Conservation (phyloP, 345 rosid genomes). For the Bruguiera sexangula region DNA sequence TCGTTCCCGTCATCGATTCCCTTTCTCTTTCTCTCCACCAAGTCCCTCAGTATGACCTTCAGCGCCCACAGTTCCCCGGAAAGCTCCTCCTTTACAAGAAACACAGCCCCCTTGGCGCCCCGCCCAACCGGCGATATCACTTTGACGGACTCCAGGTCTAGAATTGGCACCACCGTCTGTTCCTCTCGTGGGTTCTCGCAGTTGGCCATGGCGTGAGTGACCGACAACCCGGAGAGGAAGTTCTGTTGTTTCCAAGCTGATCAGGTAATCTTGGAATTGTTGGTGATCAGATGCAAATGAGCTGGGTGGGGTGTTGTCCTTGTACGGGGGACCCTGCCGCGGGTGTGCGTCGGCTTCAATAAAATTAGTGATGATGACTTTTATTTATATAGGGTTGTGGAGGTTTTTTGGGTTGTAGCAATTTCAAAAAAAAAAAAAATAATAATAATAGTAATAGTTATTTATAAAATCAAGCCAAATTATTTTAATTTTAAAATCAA, state of each 20-base stretch:
- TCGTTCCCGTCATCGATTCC: constrained; percentile 19
- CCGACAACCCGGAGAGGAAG: background rate
- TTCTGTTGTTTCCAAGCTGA: background rate
- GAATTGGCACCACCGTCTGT: constrained; percentile 18
- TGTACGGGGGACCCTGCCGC: too few relatives aligned
- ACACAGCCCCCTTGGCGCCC: constrained; percentile 92
- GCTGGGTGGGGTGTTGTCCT: too few relatives aligned
- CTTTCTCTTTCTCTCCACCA: constrained; percentile 52
- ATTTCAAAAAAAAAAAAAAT: too few relatives aligned
- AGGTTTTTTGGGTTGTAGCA: too few relatives aligned
- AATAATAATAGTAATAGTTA: too few relatives aligned
- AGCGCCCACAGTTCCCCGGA: constrained; percentile 48
- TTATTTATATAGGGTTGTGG: too few relatives aligned
- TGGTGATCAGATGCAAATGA: background rate
- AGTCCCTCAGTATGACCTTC: constrained; percentile 64
- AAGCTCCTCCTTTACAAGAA: constrained; percentile 41
- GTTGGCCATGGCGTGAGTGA: constrained; percentile 11
- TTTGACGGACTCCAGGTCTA: constrained; percentile 41
- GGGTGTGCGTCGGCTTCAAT: too few relatives aligned
- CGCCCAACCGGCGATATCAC: constrained; percentile 69
- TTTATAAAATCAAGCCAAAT: too few relatives aligned
- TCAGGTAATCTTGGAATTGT: background rate
- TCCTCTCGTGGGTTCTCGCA: too few relatives aligned
- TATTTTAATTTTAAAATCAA: too few relatives aligned
- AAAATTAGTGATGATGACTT: too few relatives aligned